Percentiles rank a stretch among this genome's conserved stretches.
phyloP scores from a whole-genome alignment of 306 rosid genomes.

The Gynostemma pentaphyllum region DNA sequence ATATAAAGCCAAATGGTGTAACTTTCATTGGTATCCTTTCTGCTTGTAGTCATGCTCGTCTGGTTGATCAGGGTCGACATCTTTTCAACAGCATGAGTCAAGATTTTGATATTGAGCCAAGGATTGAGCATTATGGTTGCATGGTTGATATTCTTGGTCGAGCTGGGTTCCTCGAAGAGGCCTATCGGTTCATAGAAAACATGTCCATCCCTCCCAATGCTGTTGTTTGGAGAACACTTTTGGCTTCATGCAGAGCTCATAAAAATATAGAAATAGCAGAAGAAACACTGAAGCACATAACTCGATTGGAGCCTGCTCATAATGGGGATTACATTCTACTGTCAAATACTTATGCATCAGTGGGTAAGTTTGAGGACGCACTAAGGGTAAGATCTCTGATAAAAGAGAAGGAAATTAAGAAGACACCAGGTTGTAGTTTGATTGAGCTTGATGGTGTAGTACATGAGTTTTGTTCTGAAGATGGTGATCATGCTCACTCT shows the following conservation, averaged over 20 bases:
- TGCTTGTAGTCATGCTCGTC: conserved; percentile 47
- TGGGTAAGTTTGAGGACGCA: conserved; percentile 39
- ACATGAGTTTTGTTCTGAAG: conserved; percentile 50
- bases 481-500: conserved; percentile 29
- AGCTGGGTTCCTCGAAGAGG: conserved; percentile 45
- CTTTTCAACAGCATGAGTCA: conserved; percentile 36
- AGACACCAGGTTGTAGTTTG: conserved; percentile 51
- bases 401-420: conserved; percentile 34
- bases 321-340: conserved; percentile 55
- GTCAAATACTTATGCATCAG: conserved; percentile 39
- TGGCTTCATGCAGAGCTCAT: conserved; percentile 49
- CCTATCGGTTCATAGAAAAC: conserved; percentile 33
- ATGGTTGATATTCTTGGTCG: conserved; percentile 64
- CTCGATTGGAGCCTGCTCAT: conserved; percentile 35
- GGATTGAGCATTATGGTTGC: conserved; percentile 56
- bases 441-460: conserved; percentile 43
- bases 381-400: conserved; percentile 33
- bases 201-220: conserved; percentile 46
- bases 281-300: conserved; percentile 34
- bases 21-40: conserved; percentile 45
- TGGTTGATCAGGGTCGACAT: conserved; percentile 40
- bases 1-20: conserved; percentile 37
- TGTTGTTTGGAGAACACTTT: conserved; percentile 49
- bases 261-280: conserved; percentile 38
- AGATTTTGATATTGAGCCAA: conserved; percentile 35